phyloP scores from a whole-genome alignment of 306 rosid species.

The Acmispon strigosus region DNA sequence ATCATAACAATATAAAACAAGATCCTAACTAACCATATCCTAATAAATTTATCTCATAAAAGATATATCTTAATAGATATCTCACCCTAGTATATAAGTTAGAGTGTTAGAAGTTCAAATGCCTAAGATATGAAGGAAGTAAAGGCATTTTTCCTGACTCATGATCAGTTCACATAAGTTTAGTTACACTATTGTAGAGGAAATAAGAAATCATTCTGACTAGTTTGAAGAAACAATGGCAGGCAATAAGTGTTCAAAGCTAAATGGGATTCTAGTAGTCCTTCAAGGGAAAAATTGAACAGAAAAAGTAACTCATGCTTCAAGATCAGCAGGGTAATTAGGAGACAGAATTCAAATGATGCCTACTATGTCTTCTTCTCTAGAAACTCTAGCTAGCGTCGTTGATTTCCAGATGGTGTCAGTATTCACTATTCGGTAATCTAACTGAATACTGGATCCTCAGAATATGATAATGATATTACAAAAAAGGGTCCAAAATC shows the following conservation, averaged over 20 bases:
- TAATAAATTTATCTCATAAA: no score
- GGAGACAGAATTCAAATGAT: conserved; percentile 19
- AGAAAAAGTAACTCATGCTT: background rate
- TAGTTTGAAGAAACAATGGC: background rate
- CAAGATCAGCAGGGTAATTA: conserved; percentile 12
- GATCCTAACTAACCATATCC: no score
- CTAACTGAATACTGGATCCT: background rate
- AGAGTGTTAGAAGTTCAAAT: no score
- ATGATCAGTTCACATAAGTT: background rate
- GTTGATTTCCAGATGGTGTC: no score
- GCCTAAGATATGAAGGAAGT: background rate
- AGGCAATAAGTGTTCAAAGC: background rate
- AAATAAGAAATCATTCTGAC: background rate
- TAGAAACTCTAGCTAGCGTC: no score
- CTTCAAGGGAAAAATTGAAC: background rate
- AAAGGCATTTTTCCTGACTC: background rate
- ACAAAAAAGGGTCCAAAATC: conserved; percentile 7
- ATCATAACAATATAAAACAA: no score
- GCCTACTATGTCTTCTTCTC: background rate
- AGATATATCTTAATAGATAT: no score
- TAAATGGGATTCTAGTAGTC: background rate
- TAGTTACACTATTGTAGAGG: background rate
- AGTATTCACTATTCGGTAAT: conserved; percentile 9
- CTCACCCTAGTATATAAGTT: no score
- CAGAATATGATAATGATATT: no score